Evolutionary conservation across 768 basidiomycete species (phyloP).

Genomic region (Dacryopinax spathularia): DNA sequence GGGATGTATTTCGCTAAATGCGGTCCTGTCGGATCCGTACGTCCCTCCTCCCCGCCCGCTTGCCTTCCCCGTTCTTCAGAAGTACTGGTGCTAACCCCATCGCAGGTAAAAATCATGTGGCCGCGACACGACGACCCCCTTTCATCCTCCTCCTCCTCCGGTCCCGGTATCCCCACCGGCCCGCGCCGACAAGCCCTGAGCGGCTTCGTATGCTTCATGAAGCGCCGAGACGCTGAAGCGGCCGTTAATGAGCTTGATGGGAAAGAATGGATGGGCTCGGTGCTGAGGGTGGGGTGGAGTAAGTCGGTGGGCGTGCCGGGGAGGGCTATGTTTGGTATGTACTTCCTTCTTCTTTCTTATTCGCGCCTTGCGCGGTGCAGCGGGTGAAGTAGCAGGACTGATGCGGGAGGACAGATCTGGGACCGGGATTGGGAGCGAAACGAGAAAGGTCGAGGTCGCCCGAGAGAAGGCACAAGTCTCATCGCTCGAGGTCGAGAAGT

Average conservation of each 20-base stretch:
- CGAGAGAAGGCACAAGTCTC: not conserved
- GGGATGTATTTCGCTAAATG: conserved; percentile 82
- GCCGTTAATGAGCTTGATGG: conserved; percentile 86
- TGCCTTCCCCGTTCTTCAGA: not conserved
- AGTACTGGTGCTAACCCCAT: not conserved
- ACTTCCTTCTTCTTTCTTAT: not conserved
- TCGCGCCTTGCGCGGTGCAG: not conserved
- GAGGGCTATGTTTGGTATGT: conserved; percentile 55
- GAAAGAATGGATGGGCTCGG: conserved; percentile 82
- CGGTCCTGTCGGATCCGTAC: conserved; percentile 85
- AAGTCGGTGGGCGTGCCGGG: conserved; percentile 82
- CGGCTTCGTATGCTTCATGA: conserved; percentile 97
- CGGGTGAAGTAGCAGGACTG: not conserved
- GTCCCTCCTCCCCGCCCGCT: conserved; percentile 17
- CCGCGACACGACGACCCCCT: conserved; percentile 63
- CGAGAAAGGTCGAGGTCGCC: conserved; percentile 4
- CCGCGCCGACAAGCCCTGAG: conserved; percentile 64
- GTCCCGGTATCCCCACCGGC: conserved; percentile 62
- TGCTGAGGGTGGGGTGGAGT: conserved; percentile 88
- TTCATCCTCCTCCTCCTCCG: no score
- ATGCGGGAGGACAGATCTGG: not conserved
- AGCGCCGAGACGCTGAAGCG: conserved; percentile 73
- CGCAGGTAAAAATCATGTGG: conserved; percentile 94
- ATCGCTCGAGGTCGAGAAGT: not conserved
- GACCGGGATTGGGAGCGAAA: not conserved